A percentile compares a stretch with the other conserved stretches of the same genome.
Conservation (phyloP, 495 filamentous ascomycete species). For the Lepraria neglecta region DNA sequence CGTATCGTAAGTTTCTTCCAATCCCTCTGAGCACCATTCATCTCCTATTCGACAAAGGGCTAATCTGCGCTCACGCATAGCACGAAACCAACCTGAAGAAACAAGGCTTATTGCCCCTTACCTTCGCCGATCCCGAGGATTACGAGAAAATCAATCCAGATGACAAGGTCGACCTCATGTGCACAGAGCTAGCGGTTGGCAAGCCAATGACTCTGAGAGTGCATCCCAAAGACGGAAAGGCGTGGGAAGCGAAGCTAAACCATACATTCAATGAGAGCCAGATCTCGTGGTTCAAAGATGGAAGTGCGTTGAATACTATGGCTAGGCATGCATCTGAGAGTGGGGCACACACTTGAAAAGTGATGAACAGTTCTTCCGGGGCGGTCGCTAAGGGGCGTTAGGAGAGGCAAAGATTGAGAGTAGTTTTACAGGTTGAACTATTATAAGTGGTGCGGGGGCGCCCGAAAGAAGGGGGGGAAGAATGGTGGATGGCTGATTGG, state of each 20-base stretch:
- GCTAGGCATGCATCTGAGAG: conserved; percentile 52
- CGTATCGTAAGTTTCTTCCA: conserved; percentile 61
- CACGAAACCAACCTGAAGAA: conserved; percentile 99
- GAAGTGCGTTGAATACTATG: conserved; percentile 96
- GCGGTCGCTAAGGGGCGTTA: background rate
- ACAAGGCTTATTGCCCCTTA: conserved; percentile 98
- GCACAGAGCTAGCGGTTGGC: conserved; percentile 86
- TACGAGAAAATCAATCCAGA: conserved; percentile 95
- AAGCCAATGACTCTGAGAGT: conserved; percentile 89
- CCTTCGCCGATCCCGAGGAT: conserved; percentile 88
- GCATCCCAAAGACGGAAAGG: conserved; percentile 67
- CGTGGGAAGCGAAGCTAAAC: conserved; percentile 74
- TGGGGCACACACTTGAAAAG: conserved; percentile 15
- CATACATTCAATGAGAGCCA: conserved; percentile 98
- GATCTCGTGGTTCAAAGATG: conserved; percentile 98
- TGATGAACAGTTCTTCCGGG: background rate
- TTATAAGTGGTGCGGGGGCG: background rate
- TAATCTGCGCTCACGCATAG: conserved; percentile 25
- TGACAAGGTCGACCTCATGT: conserved; percentile 84
- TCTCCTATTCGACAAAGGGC: background rate
- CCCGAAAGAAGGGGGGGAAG: too few species aligned
- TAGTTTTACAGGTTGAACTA: background rate
- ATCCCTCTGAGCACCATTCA: background rate
- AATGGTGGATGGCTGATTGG: background rate
- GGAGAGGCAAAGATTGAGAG: background rate